Base-by-base conservation (phyloP, 2,329 filamentous ascomycete species). In the Colletotrichum lupini region DNA sequence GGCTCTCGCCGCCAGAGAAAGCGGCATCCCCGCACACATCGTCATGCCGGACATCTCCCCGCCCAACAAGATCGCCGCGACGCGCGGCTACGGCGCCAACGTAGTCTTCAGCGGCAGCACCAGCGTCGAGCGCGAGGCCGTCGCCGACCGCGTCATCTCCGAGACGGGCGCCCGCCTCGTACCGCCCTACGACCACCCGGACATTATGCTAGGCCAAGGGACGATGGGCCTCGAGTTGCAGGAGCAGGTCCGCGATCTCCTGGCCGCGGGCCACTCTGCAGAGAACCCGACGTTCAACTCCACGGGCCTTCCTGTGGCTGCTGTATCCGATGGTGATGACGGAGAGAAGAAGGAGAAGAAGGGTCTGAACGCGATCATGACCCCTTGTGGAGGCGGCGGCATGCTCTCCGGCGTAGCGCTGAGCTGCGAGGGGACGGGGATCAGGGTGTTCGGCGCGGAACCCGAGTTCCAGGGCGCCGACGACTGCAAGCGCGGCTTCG, bases 201-300 rank as follows among this genome's bases (percentile, higher is more conserved):
- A 98, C 81, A 95, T 98, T 76, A 93, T 98, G 68, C 89, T 98
- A 0, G 96, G 97, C 0, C 95, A 98, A 85, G 97, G 96, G n/a
- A 98, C 96, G 0, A 87, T 94, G 74, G 95, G 92, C 0, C 82
- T 98, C 5, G 97, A 99, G 82, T 82, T 98, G 42, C 92, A 95
- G 80, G 85, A 89, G 73, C 95, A 98, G 80, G 93, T 92, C 1
- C 82, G 80, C 4, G 86, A 87, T 56, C 77, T 92, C 74, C 85
- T 92, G 55, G 80, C 79, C 7, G 77, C 77, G 1, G 74, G 35
- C 78, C 75, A 74, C 58, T 74, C 72, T 3, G 57, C 62, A 42
- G 57, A 42, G 26, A 56, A 70, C 35, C 68, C 74, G 3, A 69
- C 72, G 5, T 68, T 74, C 52, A 56, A 71, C 60, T 74, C 75